Conservation (phyloP, 805 yeast genomes). For the Kazachstania psychrophila region DNA sequence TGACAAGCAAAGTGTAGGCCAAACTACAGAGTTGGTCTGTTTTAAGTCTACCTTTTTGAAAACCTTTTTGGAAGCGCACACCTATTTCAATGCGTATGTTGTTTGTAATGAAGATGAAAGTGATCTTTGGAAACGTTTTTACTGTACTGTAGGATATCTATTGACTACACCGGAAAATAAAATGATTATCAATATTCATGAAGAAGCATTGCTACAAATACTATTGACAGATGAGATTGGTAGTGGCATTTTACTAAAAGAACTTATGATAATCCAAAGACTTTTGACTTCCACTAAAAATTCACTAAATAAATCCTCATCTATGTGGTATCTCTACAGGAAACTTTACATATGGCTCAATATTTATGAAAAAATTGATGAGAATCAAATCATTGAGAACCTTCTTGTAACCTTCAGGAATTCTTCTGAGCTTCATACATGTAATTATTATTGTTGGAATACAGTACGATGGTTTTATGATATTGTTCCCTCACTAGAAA, state of each 20-base stretch:
- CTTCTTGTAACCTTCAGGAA: constrained; percentile 1
- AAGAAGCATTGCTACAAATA: constrained; percentile 14
- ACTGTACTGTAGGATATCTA: constrained; percentile 29
- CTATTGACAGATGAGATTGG: constrained; percentile 5
- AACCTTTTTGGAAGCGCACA: constrained; percentile 29
- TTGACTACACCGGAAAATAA: constrained; percentile 33
- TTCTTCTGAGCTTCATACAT: constrained; percentile 28
- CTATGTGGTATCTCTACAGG: constrained; percentile 31
- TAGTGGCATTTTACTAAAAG: constrained; percentile 11
- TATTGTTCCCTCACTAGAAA: constrained; percentile 7
- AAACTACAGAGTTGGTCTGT: constrained; percentile 27
- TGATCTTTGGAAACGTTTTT: constrained; percentile 8
- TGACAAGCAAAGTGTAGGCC: constrained; percentile 9
- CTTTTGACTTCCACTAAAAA: constrained; percentile 29
- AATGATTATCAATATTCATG: constrained; percentile 27
- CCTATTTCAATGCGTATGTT: constrained; percentile 6
- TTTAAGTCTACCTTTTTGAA: constrained; percentile 25
- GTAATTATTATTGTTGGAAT: constrained; percentile 36
- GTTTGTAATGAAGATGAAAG: background rate
- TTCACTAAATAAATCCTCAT: constrained; percentile 33
- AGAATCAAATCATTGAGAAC: constrained; percentile 6
- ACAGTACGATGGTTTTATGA: constrained; percentile 29
- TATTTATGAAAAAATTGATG: background rate
- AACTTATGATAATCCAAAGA: constrained; percentile 12
- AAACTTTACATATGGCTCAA: constrained; percentile 17